These are phyloP conservation scores for Epicoccum nigrum DNA, from an alignment of 2,329 filamentous ascomycete genomes.

Conservation along the genomic window DNA sequence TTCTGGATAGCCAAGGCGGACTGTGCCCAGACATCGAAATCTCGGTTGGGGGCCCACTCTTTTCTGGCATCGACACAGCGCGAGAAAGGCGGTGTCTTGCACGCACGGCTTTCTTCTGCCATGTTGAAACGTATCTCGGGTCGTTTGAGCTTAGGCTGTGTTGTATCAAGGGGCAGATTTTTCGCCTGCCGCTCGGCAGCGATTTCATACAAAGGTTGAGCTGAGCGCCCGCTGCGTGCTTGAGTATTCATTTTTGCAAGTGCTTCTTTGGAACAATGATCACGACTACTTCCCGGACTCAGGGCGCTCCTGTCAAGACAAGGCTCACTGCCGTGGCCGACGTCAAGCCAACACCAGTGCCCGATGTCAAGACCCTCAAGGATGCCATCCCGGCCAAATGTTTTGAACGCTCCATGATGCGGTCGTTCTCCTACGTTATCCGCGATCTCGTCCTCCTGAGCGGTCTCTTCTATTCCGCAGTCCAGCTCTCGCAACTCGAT, in stretches of 20 bases:
- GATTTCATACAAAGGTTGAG: slow-evolving; percentile 22
- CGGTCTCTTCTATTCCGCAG: slow-evolving; percentile 24
- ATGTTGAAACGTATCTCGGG: slow-evolving; percentile 31
- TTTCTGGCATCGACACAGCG: slow-evolving; percentile 14
- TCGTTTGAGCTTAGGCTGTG: slow-evolving; percentile 26
- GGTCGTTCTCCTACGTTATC: slow-evolving; percentile 31
- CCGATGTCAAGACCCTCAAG: slow-evolving; percentile 33
- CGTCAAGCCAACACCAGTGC: slow-evolving; percentile 25
- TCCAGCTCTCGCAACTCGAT: slow-evolving; percentile 21
- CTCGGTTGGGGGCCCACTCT: slow-evolving; percentile 29
- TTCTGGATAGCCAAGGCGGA: slow-evolving; percentile 21
- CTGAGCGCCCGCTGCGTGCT: slow-evolving; percentile 4
- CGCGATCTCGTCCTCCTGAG: slow-evolving; percentile 31
- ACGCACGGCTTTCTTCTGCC: slow-evolving; percentile 20
- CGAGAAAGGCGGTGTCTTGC: slow-evolving; percentile 32
- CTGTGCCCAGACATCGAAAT: slow-evolving; percentile 31
- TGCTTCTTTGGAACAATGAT: slow-evolving; percentile 16
- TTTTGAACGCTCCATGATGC: slow-evolving; percentile 32
- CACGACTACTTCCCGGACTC: slow-evolving; percentile 27
- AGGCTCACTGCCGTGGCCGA: slow-evolving; percentile 26
- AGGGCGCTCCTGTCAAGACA: slow-evolving; percentile 22
- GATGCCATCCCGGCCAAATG: slow-evolving; percentile 33
- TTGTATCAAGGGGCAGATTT: slow-evolving; percentile 23
- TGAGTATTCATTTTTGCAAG: slow-evolving; percentile 9
- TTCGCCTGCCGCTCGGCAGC: slow-evolving; percentile 17